phyloP scores from a whole-genome alignment of 2,329 filamentous ascomycete genomes.

The Hymenoscyphus infarciens region DNA sequence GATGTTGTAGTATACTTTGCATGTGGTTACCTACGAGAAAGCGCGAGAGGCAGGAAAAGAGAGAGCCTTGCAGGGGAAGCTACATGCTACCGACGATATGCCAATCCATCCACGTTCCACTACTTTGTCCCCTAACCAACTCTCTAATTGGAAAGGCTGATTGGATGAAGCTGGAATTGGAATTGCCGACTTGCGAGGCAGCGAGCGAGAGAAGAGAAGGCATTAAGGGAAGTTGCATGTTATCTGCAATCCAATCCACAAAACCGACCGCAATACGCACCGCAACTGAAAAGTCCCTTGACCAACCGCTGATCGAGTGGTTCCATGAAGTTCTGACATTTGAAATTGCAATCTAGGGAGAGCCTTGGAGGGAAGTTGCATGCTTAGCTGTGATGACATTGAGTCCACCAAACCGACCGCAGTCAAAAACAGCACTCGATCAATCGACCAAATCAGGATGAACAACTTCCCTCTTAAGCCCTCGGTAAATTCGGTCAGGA shows the following conservation, averaged over 20 bases:
- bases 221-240: neutral
- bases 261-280: too few relatives aligned
- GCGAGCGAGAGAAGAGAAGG: neutral
- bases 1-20: neutral
- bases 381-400: neutral
- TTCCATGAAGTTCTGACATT: too few relatives aligned
- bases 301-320: too few relatives aligned
- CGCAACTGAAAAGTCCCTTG: too few relatives aligned
- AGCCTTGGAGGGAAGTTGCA: neutral
- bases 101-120: too few relatives aligned
- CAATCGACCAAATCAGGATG: neutral
- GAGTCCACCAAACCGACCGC: neutral
- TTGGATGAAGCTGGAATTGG: too few relatives aligned
- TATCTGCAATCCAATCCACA: neutral
- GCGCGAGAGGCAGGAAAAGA: too few relatives aligned
- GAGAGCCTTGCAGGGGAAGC: too few relatives aligned
- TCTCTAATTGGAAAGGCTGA: too few relatives aligned
- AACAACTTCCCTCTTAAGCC: neutral
- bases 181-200: too few relatives aligned
- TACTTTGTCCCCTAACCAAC: too few relatives aligned
- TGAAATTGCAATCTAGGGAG: neutral
- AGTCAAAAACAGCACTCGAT: neutral
- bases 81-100: too few relatives aligned
- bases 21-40: neutral
- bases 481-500: neutral